Evolutionary conservation across 108 stramenopile genomes (phyloP).

Genomic region (Cylindrotheca fusiformis): DNA sequence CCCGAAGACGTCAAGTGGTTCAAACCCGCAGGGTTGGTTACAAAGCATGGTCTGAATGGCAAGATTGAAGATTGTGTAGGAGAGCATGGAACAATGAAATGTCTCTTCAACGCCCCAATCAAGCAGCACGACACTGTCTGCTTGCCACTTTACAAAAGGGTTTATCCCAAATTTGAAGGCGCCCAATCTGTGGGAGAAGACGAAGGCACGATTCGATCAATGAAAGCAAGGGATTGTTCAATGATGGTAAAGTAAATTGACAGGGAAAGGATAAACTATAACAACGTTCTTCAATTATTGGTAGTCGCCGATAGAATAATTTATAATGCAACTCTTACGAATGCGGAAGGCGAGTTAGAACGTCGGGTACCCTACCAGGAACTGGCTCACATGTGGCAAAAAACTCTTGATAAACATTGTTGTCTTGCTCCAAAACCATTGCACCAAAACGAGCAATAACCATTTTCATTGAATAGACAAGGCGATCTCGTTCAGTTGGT

Average conservation of each 20-base stretch:
- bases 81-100: constrained; percentile 99
- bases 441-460: constrained; percentile 53
- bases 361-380: constrained; percentile 14
- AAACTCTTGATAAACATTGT: constrained; percentile 38
- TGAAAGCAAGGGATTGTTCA: constrained; percentile 9
- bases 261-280: background rate
- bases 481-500: constrained; percentile 33
- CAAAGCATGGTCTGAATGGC: constrained; percentile 96
- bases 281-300: background rate
- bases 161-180: constrained; percentile 92
- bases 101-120: constrained; percentile 93
- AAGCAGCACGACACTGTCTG: constrained; percentile 98
- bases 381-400: constrained; percentile 23
- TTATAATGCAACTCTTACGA: too few species aligned
- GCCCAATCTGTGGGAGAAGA: constrained; percentile 10
- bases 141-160: constrained; percentile 95
- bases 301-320: too few species aligned
- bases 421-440: constrained; percentile 21
- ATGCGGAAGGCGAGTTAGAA: constrained; percentile 1
- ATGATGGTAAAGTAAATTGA: constrained; percentile 21
- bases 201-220: constrained; percentile 16
- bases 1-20: constrained; percentile 99
- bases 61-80: constrained; percentile 96
- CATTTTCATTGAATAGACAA: constrained; percentile 40
- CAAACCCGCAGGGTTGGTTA: constrained; percentile 94